Evolutionary conservation across 2,329 filamentous ascomycete genomes (phyloP).

Genomic region (Aspergillus pseudoviridinutans): DNA sequence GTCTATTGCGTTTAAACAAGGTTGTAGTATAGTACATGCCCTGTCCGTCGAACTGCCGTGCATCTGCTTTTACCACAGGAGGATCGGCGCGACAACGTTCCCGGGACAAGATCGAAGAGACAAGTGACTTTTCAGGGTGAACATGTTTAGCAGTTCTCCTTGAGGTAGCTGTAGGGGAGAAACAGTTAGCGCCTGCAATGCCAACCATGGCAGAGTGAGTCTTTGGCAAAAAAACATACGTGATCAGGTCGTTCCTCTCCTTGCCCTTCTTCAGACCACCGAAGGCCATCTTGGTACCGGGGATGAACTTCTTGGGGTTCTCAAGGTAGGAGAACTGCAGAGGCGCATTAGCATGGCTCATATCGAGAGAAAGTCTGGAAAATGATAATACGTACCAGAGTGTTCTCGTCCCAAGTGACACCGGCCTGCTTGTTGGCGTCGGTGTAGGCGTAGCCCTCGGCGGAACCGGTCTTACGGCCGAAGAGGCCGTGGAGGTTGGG

Average conservation of each 20-base stretch:
- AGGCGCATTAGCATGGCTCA: constrained; percentile 10
- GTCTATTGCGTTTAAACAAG: constrained; percentile 34
- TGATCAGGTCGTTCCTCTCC: constrained; percentile 98
- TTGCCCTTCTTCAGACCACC: constrained; percentile 99
- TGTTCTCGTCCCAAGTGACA: constrained; percentile 79
- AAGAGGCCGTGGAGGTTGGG: constrained; percentile 96
- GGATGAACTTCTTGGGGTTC: constrained; percentile 99
- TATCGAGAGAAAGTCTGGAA: neutral
- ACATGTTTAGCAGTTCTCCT: constrained; percentile 35
- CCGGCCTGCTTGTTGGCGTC: constrained; percentile 99
- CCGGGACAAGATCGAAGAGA: constrained; percentile 18
- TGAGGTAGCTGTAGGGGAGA: constrained; percentile 32
- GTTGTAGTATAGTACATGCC: constrained; percentile 38
- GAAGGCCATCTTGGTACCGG: constrained; percentile 99
- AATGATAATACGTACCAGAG: constrained; percentile 61
- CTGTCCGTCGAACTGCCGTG: constrained; percentile 21
- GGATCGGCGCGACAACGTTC: constrained; percentile 12
- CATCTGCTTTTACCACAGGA: constrained; percentile 21
- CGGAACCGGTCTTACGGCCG: constrained; percentile 88
- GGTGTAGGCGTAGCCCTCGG: constrained; percentile 93
- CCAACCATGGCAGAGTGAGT: neutral
- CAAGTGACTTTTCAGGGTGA: constrained; percentile 15
- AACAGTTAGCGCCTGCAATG: constrained; percentile 11
- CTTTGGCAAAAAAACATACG: constrained; percentile 55
- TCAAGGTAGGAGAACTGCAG: constrained; percentile 91